A percentile compares a stretch with the other conserved stretches of the same genome.
Evolutionary conservation across 139 green algal species (phyloP).

Genomic region (Volvox reticuliferus): DNA sequence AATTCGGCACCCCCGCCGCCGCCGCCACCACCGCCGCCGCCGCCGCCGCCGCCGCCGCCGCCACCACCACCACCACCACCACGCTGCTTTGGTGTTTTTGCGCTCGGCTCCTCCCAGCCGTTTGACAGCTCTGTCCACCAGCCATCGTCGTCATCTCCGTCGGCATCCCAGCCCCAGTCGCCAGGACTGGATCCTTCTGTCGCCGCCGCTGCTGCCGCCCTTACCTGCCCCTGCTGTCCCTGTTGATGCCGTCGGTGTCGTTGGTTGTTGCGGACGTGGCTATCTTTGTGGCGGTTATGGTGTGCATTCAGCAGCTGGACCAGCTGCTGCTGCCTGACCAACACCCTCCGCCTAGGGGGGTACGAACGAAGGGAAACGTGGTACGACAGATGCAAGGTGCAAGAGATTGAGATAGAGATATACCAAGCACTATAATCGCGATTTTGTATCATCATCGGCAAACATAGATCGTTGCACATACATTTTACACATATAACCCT

Average conservation of each 20-base stretch:
- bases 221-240: not conserved
- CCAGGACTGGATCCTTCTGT: not conserved
- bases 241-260: not conserved
- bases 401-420: too few relatives aligned
- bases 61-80: not conserved
- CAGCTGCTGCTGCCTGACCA: not conserved
- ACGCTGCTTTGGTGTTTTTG: not conserved
- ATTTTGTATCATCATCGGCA: too few relatives aligned
- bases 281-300: not conserved
- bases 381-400: too few relatives aligned
- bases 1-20: not conserved
- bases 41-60: not conserved
- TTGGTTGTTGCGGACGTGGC: not conserved
- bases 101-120: not conserved
- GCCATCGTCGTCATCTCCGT: not conserved
- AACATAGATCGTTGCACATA: too few relatives aligned
- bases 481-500: too few relatives aligned
- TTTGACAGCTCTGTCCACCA: slow-evolving; percentile 19
- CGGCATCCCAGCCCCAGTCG: slow-evolving; percentile 1
- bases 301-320: not conserved
- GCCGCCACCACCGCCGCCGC: not conserved
- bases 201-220: slow-evolving; percentile 16
- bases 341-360: slow-evolving; percentile 4
- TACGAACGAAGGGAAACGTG: too few relatives aligned
- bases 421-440: too few relatives aligned